A percentile compares a stretch with the other conserved stretches of the same genome.
Evolutionary conservation across 169 alveolate species (phyloP).

Genomic region (Eimeria praecox): DNA sequence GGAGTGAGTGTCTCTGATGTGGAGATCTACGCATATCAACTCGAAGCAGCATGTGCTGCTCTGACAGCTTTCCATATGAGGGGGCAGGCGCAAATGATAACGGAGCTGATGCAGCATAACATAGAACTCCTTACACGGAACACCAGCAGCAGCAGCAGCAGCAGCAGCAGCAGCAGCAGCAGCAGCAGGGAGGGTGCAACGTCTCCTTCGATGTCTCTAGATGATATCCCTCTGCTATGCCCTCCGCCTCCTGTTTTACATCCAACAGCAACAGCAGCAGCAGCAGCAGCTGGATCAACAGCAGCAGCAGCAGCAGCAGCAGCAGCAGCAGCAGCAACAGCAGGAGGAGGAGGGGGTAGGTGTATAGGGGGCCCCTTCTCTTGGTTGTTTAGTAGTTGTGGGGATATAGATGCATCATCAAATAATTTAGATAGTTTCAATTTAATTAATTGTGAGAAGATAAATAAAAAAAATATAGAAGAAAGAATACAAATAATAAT

Average conservation of each 20-base stretch:
- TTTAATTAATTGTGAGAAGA: too few relatives aligned
- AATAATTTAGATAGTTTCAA: too few relatives aligned
- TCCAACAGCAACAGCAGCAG: neutral
- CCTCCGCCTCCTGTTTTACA: neutral
- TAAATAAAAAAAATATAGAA: too few relatives aligned
- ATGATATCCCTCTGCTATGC: slow-evolving; percentile 36
- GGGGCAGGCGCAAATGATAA: neutral
- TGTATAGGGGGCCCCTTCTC: too few relatives aligned
- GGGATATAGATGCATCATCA: too few relatives aligned
- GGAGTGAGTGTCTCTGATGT: neutral
- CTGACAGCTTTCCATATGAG: neutral
- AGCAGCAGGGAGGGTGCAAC: neutral
- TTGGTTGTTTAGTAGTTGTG: slow-evolving; percentile 17
- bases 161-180: slow-evolving; percentile 13
- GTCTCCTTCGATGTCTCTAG: neutral
- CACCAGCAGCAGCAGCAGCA: slow-evolving; percentile 7
- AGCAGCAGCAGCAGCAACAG: neutral
- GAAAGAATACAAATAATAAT: too few relatives aligned
- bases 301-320: neutral
- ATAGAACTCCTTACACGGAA: neutral
- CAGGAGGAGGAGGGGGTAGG: too few relatives aligned
- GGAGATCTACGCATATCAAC: slow-evolving; percentile 15
- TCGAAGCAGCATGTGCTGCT: slow-evolving; percentile 15
- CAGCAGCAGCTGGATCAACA: neutral
- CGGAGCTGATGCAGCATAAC: slow-evolving; percentile 4